Conservation (phyloP, 2,329 filamentous ascomycete species). For the Aspergillus alliaceus region DNA sequence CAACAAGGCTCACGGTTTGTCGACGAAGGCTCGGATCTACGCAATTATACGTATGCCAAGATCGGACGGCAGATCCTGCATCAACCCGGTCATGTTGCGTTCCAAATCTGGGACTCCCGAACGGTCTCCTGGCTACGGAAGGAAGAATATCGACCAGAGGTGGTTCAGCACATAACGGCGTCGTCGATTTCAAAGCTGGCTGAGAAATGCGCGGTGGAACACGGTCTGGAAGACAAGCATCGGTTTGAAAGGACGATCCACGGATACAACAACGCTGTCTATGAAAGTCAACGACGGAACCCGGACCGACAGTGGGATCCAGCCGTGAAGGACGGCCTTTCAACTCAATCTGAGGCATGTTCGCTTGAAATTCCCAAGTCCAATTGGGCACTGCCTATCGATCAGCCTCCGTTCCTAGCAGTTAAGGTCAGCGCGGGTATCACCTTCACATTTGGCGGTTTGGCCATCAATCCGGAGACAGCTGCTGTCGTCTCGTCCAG, state of each 20-base stretch:
- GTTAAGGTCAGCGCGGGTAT: constrained; percentile 66
- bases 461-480: constrained; percentile 57
- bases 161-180: constrained; percentile 55
- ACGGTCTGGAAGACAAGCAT: constrained; percentile 49
- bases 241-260: constrained; percentile 54
- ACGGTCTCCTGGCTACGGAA: constrained; percentile 54
- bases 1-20: constrained; percentile 60
- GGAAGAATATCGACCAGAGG: constrained; percentile 63
- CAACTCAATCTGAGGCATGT: constrained; percentile 54
- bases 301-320: constrained; percentile 56
- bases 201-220: constrained; percentile 41
- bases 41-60: constrained; percentile 68
- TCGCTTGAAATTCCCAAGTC: constrained; percentile 57
- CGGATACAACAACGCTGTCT: constrained; percentile 60
- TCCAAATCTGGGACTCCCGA: constrained; percentile 64
- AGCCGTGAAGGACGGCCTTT: constrained; percentile 60
- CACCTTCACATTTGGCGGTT: constrained; percentile 68
- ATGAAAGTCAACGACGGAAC: constrained; percentile 48
- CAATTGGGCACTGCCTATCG: constrained; percentile 65
- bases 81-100: constrained; percentile 60
- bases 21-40: constrained; percentile 64
- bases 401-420: constrained; percentile 59
- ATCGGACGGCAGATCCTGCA: constrained; percentile 63
- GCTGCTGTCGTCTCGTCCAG: constrained; percentile 52
- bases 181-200: constrained; percentile 58